Conservation (phyloP, 1,139 yeast genomes). For the Schwanniomyces etchellsii region DNA sequence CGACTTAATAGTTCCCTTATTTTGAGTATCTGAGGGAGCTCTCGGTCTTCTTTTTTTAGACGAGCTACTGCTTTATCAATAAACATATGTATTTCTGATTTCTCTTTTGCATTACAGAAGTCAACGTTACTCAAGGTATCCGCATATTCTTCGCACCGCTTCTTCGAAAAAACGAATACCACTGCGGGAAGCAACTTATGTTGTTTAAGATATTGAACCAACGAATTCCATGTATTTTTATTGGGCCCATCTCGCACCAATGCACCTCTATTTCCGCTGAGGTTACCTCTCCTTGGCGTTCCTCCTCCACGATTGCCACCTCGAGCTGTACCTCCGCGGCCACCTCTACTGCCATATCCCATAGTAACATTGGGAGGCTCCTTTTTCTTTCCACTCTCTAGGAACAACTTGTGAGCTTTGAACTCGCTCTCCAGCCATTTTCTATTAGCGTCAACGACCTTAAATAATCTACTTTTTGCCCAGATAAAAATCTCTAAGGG, state of each 20-base stretch:
- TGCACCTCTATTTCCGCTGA: conserved; percentile 26
- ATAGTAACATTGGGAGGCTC: conserved; percentile 32
- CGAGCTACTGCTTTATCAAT: conserved; percentile 85
- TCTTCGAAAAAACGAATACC: conserved; percentile 87
- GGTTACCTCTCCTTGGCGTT: conserved; percentile 17
- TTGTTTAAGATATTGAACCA: conserved; percentile 68
- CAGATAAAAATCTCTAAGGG: conserved; percentile 85
- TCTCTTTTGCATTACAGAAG: conserved; percentile 77
- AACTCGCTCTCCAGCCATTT: conserved; percentile 63
- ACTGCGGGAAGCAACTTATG: conserved; percentile 82
- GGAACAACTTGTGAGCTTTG: conserved; percentile 51
- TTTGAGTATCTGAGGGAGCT: conserved; percentile 81
- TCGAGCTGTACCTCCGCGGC: conserved; percentile 41
- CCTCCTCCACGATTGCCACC: conserved; percentile 32
- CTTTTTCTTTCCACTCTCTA: conserved; percentile 33
- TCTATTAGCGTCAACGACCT: conserved; percentile 70
- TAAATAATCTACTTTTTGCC: conserved; percentile 62
- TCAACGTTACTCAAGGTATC: conserved; percentile 69
- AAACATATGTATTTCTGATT: conserved; percentile 88
- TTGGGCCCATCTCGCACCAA: conserved; percentile 63
- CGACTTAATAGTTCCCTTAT: conserved; percentile 78
- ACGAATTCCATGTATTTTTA: conserved; percentile 69
- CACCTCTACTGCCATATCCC: conserved; percentile 41
- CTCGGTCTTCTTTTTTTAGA: conserved; percentile 86
- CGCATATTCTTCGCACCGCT: conserved; percentile 90